Percentiles rank a stretch among this genome's conserved stretches.
These are phyloP conservation scores for Monarda citriodora DNA, from an alignment of 305 asterid genomes.

Conservation along the genomic window DNA sequence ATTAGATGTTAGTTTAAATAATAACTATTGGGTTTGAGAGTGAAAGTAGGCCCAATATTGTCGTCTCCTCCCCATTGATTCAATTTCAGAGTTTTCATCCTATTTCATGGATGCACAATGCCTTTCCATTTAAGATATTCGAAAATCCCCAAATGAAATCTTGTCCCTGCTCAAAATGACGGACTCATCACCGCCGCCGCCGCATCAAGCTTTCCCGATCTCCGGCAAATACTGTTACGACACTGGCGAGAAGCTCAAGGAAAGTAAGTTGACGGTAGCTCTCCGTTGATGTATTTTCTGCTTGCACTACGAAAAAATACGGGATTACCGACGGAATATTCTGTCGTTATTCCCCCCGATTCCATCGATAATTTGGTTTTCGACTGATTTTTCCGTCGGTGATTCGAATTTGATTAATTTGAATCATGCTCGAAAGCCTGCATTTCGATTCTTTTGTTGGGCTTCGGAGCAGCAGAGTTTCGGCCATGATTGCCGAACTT, in stretches of 20 bases:
- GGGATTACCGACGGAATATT: no score
- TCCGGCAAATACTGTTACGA: slow-evolving; percentile 35
- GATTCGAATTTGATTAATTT: no score
- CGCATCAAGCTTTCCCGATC: slow-evolving; percentile 15
- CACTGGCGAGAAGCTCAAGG: slow-evolving; percentile 38
- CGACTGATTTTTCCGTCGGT: no score
- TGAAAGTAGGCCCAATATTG: no score
- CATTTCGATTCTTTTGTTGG: slow-evolving; percentile 91
- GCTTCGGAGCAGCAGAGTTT: slow-evolving; percentile 56
- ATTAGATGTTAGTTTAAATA: no score
- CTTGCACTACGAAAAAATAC: no score
- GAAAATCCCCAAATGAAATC: slow-evolving; percentile 12
- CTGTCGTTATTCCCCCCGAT: no score
- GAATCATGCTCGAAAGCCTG: slow-evolving; percentile 90
- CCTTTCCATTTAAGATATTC: slow-evolving; percentile 32
- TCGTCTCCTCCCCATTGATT: not conserved
- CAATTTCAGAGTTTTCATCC: not conserved
- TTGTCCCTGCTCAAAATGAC: slow-evolving; percentile 28
- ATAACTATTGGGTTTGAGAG: no score
- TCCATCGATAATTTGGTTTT: no score
- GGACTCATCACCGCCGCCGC: slow-evolving; percentile 23
- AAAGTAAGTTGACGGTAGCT: slow-evolving; percentile 66
- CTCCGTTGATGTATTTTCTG: slow-evolving; percentile 81
- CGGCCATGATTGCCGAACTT: slow-evolving; percentile 68
- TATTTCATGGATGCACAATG: slow-evolving; percentile 41